These are phyloP conservation scores for Hypomyces rosellus DNA, from an alignment of 2,329 filamentous ascomycete species.

Conservation along the genomic window DNA sequence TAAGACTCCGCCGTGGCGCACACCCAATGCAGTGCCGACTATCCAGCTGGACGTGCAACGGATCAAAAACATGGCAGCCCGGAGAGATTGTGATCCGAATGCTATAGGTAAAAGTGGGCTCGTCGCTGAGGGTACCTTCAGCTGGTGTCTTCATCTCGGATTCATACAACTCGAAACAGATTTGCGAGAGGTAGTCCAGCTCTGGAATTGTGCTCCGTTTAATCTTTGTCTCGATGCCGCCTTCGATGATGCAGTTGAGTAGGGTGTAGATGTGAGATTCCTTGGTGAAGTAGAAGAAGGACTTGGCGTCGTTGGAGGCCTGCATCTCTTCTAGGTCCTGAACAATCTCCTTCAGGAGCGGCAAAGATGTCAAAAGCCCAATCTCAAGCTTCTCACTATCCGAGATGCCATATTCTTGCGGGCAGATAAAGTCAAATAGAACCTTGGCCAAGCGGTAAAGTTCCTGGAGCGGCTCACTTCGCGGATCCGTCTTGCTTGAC, in stretches of 20 bases:
- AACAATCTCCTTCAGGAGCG: slow-evolving; percentile 92
- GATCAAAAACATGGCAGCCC: slow-evolving; percentile 93
- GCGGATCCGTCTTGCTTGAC: slow-evolving; percentile 67
- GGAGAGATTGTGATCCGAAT: slow-evolving; percentile 95
- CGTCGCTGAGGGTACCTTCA: slow-evolving; percentile 38
- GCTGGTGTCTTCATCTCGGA: slow-evolving; percentile 63
- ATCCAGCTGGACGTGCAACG: slow-evolving; percentile 91
- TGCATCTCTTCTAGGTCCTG: slow-evolving; percentile 96
- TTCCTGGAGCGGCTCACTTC: slow-evolving; percentile 83
- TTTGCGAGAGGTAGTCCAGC: slow-evolving; percentile 94
- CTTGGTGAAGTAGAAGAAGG: slow-evolving; percentile 98
- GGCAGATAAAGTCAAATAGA: slow-evolving; percentile 95
- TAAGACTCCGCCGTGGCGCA: slow-evolving; percentile 82
- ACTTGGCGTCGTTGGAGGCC: slow-evolving; percentile 87
- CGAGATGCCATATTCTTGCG: slow-evolving; percentile 95
- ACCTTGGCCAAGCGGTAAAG: slow-evolving; percentile 92
- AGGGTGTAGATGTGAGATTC: slow-evolving; percentile 98
- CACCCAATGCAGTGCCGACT: slow-evolving; percentile 95
- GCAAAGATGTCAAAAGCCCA: slow-evolving; percentile 85
- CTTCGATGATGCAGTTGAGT: slow-evolving; percentile 94
- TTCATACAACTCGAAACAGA: slow-evolving; percentile 97
- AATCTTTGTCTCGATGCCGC: slow-evolving; percentile 95
- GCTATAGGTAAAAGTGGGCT: slow-evolving; percentile 80
- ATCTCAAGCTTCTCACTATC: slow-evolving; percentile 98
- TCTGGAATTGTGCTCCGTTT: slow-evolving; percentile 91